Percentiles rank a stretch among this genome's conserved stretches.
phyloP scores from a whole-genome alignment of 2,329 filamentous ascomycete species.

The Botrytis elliptica region DNA sequence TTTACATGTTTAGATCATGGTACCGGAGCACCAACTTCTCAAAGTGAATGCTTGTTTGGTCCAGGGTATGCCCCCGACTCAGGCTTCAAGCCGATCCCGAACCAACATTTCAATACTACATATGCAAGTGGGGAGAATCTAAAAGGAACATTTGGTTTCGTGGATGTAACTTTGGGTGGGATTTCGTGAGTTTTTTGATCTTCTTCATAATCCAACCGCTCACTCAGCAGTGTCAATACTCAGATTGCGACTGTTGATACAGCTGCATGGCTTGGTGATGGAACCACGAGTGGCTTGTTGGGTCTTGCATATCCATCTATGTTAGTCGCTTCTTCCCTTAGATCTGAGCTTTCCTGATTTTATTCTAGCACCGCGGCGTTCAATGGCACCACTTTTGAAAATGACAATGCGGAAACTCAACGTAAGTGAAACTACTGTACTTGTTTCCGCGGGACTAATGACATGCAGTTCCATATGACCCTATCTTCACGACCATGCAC shows the following conservation, averaged over 20 bases:
- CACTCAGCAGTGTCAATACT: slow-evolving; percentile 34
- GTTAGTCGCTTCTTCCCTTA: slow-evolving; percentile 19
- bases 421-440: background rate
- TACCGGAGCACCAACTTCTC: background rate
- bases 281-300: slow-evolving; percentile 48
- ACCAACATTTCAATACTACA: slow-evolving; percentile 45
- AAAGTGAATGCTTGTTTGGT: slow-evolving; percentile 27
- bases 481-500: slow-evolving; percentile 52
- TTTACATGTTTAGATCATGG: slow-evolving; percentile 41
- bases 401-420: slow-evolving; percentile 12
- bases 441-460: background rate
- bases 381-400: slow-evolving; percentile 22
- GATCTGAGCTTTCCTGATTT: background rate
- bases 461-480: slow-evolving; percentile 43
- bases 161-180: slow-evolving; percentile 45
- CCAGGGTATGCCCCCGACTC: slow-evolving; percentile 27
- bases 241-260: slow-evolving; percentile 48
- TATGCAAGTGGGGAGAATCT: slow-evolving; percentile 47
- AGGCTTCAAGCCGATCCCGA: slow-evolving; percentile 42
- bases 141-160: slow-evolving; percentile 42
- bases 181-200: slow-evolving; percentile 40
- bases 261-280: slow-evolving; percentile 47
- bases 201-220: background rate
- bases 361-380: background rate
- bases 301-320: slow-evolving; percentile 52